These are phyloP conservation scores for Rhodotorula sp. DNA, from an alignment of 1,284 basidiomycete genomes.

Conservation along the genomic window DNA sequence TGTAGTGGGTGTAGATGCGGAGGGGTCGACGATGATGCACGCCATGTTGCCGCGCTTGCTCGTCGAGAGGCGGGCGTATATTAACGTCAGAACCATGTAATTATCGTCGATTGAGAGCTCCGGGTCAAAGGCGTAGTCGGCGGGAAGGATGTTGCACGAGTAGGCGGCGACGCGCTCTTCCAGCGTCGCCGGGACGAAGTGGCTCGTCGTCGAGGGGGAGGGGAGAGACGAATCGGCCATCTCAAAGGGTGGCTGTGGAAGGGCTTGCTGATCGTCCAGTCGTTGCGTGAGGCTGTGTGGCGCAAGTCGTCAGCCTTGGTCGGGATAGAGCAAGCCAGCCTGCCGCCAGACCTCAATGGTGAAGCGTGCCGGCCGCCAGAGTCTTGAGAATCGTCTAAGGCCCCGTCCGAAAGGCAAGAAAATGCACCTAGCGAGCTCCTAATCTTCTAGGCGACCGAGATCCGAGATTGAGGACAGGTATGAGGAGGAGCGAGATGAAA, in stretches of 20 bases:
- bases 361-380: too few species aligned
- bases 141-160: slow-evolving; percentile 21
- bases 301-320: too few species aligned
- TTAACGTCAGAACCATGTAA: slow-evolving; percentile 29
- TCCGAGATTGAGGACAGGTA: not conserved
- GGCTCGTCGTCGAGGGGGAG: not conserved
- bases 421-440: not conserved
- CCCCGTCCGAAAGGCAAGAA: too few species aligned
- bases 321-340: too few species aligned
- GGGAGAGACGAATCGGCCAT: not conserved
- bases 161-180: slow-evolving; percentile 17
- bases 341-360: too few species aligned
- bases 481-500: not conserved
- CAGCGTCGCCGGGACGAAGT: not conserved
- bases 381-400: too few species aligned
- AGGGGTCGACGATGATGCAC: slow-evolving; percentile 30
- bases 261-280: too few species aligned
- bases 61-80: slow-evolving; percentile 29
- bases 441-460: not conserved
- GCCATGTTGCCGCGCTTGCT: slow-evolving; percentile 39
- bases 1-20: not conserved
- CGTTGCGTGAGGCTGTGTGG: too few species aligned
- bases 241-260: not conserved
- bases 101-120: slow-evolving; percentile 28
- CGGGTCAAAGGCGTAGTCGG: slow-evolving; percentile 23